Evolutionary conservation across 176 grass and related monocot genomes (phyloP).

Genomic region (Stipa capillata): DNA sequence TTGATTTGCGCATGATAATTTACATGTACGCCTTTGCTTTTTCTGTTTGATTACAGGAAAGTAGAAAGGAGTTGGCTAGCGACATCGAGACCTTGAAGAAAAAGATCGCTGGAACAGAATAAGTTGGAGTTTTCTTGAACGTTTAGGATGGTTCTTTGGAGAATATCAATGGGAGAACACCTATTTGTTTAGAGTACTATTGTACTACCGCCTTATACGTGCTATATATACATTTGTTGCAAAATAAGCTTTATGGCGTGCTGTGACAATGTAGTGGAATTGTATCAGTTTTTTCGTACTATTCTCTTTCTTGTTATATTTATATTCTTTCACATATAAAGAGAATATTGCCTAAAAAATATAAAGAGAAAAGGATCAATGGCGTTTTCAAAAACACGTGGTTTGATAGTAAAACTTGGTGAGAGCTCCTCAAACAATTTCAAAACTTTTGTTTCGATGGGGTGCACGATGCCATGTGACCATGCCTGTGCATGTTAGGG

Average conservation of each 20-base stretch:
- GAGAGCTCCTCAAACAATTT: too few species aligned
- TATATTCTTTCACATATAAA: too few species aligned
- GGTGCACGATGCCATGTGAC: too few species aligned
- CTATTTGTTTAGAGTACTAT: constrained; percentile 12
- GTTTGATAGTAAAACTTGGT: too few species aligned
- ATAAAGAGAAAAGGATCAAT: too few species aligned
- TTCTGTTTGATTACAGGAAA: constrained; percentile 38
- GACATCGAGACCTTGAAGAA: constrained; percentile 89
- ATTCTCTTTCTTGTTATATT: background rate
- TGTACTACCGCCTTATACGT: background rate
- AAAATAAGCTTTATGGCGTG: constrained; percentile 10
- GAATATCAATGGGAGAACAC: constrained; percentile 11
- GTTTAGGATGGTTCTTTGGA: background rate
- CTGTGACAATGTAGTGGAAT: constrained; percentile 9
- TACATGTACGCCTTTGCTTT: background rate
- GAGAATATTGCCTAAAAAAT: too few species aligned
- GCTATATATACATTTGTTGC: constrained; percentile 4
- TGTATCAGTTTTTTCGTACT: background rate
- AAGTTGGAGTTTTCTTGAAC: background rate
- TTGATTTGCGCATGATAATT: background rate
- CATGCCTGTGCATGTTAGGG: too few species aligned
- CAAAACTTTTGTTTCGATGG: too few species aligned
- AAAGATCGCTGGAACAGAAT: constrained; percentile 81
- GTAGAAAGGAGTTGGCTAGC: constrained; percentile 71
- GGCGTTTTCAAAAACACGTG: too few species aligned